phyloP scores from a whole-genome alignment of 305 asterid species.

The Rubia tinctorum region DNA sequence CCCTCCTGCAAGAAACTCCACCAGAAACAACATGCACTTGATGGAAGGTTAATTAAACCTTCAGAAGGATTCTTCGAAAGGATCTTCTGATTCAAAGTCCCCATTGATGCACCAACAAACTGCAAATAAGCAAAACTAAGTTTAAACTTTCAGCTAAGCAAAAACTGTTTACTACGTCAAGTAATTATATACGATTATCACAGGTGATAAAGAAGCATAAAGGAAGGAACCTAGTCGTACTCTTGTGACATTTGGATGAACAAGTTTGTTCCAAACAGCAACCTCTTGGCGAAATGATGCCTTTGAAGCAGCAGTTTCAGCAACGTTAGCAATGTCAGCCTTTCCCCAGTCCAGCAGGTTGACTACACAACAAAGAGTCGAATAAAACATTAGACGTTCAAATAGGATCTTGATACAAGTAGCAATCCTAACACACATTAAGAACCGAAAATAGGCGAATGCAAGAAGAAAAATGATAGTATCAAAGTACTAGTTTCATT shows the following conservation, averaged over 20 bases:
- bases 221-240: neutral
- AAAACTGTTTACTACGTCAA: neutral
- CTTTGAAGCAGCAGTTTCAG: slow-evolving; percentile 73
- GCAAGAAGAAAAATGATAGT: neutral
- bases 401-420: neutral
- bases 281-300: slow-evolving; percentile 87
- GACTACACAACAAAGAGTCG: slow-evolving; percentile 34
- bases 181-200: neutral
- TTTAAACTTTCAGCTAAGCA: slow-evolving; percentile 3
- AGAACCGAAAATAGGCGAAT: neutral
- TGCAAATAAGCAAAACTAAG: slow-evolving; percentile 21
- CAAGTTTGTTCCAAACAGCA: slow-evolving; percentile 91
- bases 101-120: slow-evolving; percentile 97
- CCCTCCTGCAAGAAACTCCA: too few relatives aligned
- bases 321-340: slow-evolving; percentile 75
- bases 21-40: slow-evolving; percentile 89
- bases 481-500: neutral
- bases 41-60: slow-evolving; percentile 64
- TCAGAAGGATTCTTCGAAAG: slow-evolving; percentile 80
- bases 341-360: slow-evolving; percentile 94
- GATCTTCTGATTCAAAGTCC: slow-evolving; percentile 76
- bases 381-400: neutral
- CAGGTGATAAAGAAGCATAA: neutral
- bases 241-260: slow-evolving; percentile 25
- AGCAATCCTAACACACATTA: neutral